Base-by-base conservation (phyloP, 164 flowering plant species). In the Tetrastigma voinierianum region DNA sequence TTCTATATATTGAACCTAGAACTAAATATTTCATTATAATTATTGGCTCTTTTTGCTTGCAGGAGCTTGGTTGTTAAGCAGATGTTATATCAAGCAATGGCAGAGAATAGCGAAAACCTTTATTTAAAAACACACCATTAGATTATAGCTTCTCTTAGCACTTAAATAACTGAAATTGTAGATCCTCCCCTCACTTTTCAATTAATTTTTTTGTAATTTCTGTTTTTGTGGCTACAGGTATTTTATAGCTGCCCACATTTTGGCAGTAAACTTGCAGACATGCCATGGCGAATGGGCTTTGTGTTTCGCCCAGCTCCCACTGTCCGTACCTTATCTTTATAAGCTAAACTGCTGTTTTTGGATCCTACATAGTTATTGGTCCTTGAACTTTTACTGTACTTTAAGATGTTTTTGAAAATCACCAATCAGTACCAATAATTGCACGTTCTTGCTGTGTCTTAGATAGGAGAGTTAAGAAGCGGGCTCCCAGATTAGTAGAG, bases 171-270 rank as follows among this genome's bases (percentile, higher is more conserved):
- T 44, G 16, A 21, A 9, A 7, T 56, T 18, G 9, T 2, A 46
- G 19, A 69, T 17, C 10, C 17, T 25, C 14, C 62, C 46, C 12
- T 62, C n/a, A 16, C 58, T 47, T 51, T 32, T 57, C 52, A 57
- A n/a, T 51, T 53, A 18, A 17, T 59, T 19, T 9, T 67, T 45
- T 18, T 24, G 25, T 68, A 49, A 23, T 1, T 61, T 62, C 51
- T 46, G 4, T 66, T 13, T 59, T 19, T 66, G 16, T 78, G 69
- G 48, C 71, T 74, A 73, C 79, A 95, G 99, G 96, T 91, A 46
- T 96, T 96, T 76, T 96, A 96, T 73, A 96, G 98, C 76, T 96
- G 97, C 71, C 99, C 99, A 32, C 99, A 96, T 83, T 90, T 93
- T 78, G 99, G 98, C 71, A 96, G 99, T 84, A 96, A 80, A 74